Evolutionary conservation across 2,329 filamentous ascomycete genomes (phyloP).

Genomic region (Aaosphaeria arxii): DNA sequence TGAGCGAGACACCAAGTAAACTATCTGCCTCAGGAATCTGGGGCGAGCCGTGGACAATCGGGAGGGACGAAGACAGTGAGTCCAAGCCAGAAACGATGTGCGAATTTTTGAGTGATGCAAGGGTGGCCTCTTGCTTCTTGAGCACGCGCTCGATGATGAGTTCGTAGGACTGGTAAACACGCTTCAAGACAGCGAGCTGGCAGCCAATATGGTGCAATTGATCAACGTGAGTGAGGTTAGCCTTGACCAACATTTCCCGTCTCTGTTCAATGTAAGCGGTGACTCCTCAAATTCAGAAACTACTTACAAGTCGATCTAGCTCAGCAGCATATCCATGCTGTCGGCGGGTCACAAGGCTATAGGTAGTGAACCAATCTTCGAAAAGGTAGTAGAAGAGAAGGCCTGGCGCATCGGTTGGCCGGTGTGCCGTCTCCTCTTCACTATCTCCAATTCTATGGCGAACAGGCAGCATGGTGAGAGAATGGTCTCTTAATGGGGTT

Average conservation of each 20-base stretch:
- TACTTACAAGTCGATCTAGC: slow-evolving; percentile 49
- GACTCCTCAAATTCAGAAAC: slow-evolving; percentile 1
- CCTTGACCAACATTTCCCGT: slow-evolving; percentile 53
- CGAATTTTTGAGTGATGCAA: slow-evolving; percentile 44
- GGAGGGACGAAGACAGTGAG: slow-evolving; percentile 25
- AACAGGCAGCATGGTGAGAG: slow-evolving; percentile 44
- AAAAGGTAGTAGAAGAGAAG: slow-evolving; percentile 66
- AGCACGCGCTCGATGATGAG: slow-evolving; percentile 59
- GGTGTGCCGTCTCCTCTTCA: slow-evolving; percentile 45
- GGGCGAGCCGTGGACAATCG: slow-evolving; percentile 6
- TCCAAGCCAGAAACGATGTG: slow-evolving; percentile 35
- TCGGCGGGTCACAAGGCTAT: slow-evolving; percentile 51
- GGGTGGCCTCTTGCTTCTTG: slow-evolving; percentile 42
- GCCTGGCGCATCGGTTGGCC: slow-evolving; percentile 54
- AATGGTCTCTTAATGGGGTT: slow-evolving; percentile 37
- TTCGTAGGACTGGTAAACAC: slow-evolving; percentile 60
- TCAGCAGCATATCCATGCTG: slow-evolving; percentile 47
- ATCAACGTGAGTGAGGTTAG: slow-evolving; percentile 46
- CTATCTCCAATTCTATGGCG: slow-evolving; percentile 44
- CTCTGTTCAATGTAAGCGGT: slow-evolving; percentile 29
- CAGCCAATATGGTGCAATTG: slow-evolving; percentile 59
- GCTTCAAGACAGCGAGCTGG: slow-evolving; percentile 58
- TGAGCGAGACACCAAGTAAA: slow-evolving; percentile 44
- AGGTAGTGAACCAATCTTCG: slow-evolving; percentile 62
- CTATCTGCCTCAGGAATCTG: slow-evolving; percentile 34